phyloP scores from a whole-genome alignment of 2,329 filamentous ascomycete species.

The Didymella arachidicola region DNA sequence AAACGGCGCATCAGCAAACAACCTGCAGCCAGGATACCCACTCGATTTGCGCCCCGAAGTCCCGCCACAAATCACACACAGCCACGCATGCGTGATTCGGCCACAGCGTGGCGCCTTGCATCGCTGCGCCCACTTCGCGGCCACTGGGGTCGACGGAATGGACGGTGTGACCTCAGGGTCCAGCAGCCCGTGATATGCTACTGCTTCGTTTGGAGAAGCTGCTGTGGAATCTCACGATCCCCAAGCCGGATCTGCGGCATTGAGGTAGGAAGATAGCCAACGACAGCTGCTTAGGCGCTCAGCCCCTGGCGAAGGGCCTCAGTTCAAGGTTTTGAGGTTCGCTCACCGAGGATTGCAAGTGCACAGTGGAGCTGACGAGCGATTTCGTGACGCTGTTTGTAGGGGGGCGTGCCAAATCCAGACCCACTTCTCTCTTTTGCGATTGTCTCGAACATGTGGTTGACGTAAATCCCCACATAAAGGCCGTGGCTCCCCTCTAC shows the following conservation, averaged over 20 bases:
- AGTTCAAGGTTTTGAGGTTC: conserved; percentile 5
- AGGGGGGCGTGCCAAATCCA: conserved; percentile 6
- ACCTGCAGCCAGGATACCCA: conserved; percentile 19
- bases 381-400: conserved; percentile 18
- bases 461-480: conserved; percentile 19
- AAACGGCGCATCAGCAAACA: conserved; percentile 15
- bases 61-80: conserved; percentile 25
- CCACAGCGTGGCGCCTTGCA: conserved; percentile 24
- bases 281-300: background rate
- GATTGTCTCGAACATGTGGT: conserved; percentile 9
- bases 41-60: conserved; percentile 15
- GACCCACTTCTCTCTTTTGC: conserved; percentile 17
- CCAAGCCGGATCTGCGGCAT: conserved; percentile 23
- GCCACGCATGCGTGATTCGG: conserved; percentile 20
- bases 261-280: conserved; percentile 4
- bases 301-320: conserved; percentile 10
- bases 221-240: conserved; percentile 8
- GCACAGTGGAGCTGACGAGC: conserved; percentile 20
- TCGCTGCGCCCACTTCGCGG: conserved; percentile 24
- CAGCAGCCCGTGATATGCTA: conserved; percentile 10
- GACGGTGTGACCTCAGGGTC: conserved; percentile 20
- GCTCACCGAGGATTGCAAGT: conserved; percentile 12
- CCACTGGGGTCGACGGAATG: conserved; percentile 4
- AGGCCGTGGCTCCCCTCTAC: conserved; percentile 10
- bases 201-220: conserved; percentile 18